Evolutionary conservation across 208 protist genomes (phyloP), one percentile per base, ranked within the genome.

Genomic region (Leishmania arabica): DNA sequence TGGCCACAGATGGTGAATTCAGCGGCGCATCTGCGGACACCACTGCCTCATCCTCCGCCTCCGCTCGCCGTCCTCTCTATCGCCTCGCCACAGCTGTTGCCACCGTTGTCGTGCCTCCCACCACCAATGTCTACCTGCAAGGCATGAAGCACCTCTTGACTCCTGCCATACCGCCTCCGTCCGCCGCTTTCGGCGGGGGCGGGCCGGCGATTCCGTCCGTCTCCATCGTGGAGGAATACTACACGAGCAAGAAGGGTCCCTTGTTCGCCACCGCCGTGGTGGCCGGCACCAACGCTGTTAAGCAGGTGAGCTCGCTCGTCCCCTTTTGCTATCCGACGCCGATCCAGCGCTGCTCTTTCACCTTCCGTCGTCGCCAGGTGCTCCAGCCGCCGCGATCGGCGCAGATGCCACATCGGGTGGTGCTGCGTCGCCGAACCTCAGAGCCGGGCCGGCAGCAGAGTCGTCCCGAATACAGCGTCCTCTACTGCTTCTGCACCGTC

Each of bases 291-390:
- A 98, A 98, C 89, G 98, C 95, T 0, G 98, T 97, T 21, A 99
- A 99, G 88, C 93, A 95, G 68, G 92, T 96, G 24, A 91, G 87
- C 75, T 92, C 95, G 60, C 81, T 99, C 60, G 96, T 99, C 37
- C 98, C 98, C 2, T 98, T 99, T 69, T 99, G 98, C 84, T 98
- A 99, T 86, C 93, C 97, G 6, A 81, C 98, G 1, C 87, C 90
- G 15, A 94, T 99, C 76, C 92, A 97, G 72, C 90, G 90, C 56
- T 98, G 95, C 87, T 94, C 95, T 78, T 93, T 98, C 71, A 94
- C 91, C 31, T 96, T 98, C 75, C 84, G 88, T 7, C 90, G 96
- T 1, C 88, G 91, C n/a, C 77, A 93, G 40, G 80, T 95, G 11
- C 81, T 77, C 40, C 78, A 78, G 68, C 47, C 81, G 27, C 79